Evolutionary conservation across 2,329 filamentous ascomycete species (phyloP), one percentile per base, ranked within the genome.

Genomic region (Lachnellula subtilissima): DNA sequence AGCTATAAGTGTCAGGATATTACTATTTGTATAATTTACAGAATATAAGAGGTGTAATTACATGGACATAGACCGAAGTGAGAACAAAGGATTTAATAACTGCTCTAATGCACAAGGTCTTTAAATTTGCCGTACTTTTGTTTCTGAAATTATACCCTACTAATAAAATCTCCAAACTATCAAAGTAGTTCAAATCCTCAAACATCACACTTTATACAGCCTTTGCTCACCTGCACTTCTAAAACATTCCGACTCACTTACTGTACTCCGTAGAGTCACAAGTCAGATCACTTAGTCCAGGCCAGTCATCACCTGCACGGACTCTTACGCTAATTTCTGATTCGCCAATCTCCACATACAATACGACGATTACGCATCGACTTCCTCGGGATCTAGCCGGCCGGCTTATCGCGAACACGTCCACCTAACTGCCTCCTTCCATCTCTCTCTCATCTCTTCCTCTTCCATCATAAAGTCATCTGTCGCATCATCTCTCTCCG

Each of bases 1-100:
- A 88, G 45, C 56, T 69, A 52, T 68, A 48, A 58, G 37, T 52
- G 35, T 47, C 23, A 48, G 25, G 12, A 35, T 43, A 22, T 3
- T 49, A 23, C 3, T 22, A 17, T 25, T 52, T 15, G 17, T 49
- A 28, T 49, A 28, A 35, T 49, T 8, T 19, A 42, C 39, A n/a
- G 28, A 32, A 32, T 32, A 11, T 11, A 8, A 11, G 2, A 8
- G 28, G 28, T 11, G 28, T 32, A 11, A 1, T 11, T 32, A 2
- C 28, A 11, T 9, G 8, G 28, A 32, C 3, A 32, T 32, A 32
- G 28, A 9, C 3, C 28, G 9, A 32, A 32, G 8, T 28, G 25
- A 8, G 28, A 28, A 28, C 7, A 28, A 32, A 32, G 8, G 9
- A 32, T 11, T 11, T 2, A 4, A 11, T 9, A 32, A 1, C 7